Percentiles rank a stretch among this genome's conserved stretches.
Evolutionary conservation across 1,139 yeast species (phyloP).

Genomic region (Eremothecium gossypii): DNA sequence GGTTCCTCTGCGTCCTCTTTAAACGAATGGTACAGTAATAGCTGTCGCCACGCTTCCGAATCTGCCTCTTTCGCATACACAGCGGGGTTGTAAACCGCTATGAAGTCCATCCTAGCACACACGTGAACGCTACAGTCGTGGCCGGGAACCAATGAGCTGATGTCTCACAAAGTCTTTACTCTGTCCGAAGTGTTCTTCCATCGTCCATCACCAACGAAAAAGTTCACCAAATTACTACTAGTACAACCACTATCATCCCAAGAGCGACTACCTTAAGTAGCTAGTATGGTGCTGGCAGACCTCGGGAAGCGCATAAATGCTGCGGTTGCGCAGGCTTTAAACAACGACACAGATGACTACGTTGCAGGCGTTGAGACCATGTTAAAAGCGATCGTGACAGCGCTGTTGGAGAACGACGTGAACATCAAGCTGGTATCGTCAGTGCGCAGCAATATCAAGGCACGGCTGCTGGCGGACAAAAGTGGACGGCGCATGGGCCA

Average conservation of each 20-base stretch:
- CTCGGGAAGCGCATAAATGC: constrained; percentile 77
- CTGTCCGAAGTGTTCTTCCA: too few species aligned
- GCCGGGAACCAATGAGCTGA: too few species aligned
- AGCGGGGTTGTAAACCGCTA: constrained; percentile 24
- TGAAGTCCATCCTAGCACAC: constrained; percentile 15
- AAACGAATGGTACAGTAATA: constrained; percentile 26
- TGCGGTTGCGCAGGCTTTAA: constrained; percentile 64
- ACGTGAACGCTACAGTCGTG: too few species aligned
- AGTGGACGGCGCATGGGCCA: constrained; percentile 26
- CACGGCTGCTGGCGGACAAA: constrained; percentile 37
- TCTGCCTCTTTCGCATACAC: constrained; percentile 17
- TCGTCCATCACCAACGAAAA: too few species aligned
- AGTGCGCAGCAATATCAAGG: constrained; percentile 64
- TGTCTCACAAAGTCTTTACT: too few species aligned
- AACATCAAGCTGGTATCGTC: constrained; percentile 75
- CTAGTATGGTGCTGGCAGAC: constrained; percentile 83
- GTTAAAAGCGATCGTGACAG: constrained; percentile 83
- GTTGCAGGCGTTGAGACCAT: constrained; percentile 51
- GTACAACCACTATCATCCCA: too few species aligned
- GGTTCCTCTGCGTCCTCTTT: constrained; percentile 7
- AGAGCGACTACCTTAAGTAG: not conserved
- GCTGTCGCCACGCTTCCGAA: constrained; percentile 13
- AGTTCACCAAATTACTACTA: too few species aligned
- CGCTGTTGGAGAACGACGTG: constrained; percentile 85
- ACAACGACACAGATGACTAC: constrained; percentile 50